Base-by-base conservation (phyloP, 345 rosid genomes). In the Excoecaria agallocha region DNA sequence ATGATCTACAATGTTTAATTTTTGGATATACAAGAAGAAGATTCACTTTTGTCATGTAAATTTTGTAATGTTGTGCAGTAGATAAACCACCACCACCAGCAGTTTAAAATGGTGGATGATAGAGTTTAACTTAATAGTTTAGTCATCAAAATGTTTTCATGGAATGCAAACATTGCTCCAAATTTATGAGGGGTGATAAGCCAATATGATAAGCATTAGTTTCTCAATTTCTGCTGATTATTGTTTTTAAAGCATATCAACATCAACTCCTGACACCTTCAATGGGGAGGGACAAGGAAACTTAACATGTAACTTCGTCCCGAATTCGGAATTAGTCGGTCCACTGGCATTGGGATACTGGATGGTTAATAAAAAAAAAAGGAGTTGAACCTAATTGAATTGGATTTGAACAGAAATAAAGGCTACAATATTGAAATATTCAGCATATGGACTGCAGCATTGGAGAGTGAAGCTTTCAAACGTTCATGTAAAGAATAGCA, bases 1-100 rank as follows among this genome's bases (percentile, higher is more conserved):
- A 91, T 94, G 98, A 60, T 89, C 3, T 94, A 91, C 83, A 75
- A 82, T 80, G 94, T 94, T 70, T 94, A 62, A 75, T 66, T 72
- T 63, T 79, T 65, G 61, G 41, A 41, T 64, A 70, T 64, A 78
- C 74, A 73, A 54, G 68, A 55, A 17, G 38, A 43, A 2, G 30
- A 30, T 30, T 30, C 55, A 64, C 10, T 16, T 54, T 30, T 17
- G 25, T 46, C 17, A 37, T 66, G 77, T 73, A 66, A 51, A 73
- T 80, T 60, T 22, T 76, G 62, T 72, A 68, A 78, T 68, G 72
- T 66, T 82, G 72, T 56, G 72, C 56, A 68, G 66, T 75, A 75
- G 84, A 82, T 68, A 61, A 61, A 62, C 66, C 6, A 12, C 66
- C 6, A 12, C 66, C 30, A 12, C 55, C 56, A 16, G 30, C 22